Conservation (phyloP, 1,139 yeast species). For the Scheffersomyces parashehatae region DNA sequence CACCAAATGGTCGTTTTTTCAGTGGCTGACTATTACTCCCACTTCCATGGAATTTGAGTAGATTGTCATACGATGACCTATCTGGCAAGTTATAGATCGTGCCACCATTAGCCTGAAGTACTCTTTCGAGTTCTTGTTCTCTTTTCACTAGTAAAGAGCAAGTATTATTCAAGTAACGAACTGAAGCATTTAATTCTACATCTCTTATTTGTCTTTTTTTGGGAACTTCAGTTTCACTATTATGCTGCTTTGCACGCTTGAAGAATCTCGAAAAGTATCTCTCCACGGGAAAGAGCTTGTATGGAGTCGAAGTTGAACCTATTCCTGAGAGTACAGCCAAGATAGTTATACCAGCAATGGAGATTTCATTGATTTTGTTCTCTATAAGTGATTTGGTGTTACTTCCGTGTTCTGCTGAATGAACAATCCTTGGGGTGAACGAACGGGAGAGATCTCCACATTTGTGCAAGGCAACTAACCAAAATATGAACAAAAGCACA, state of each 20-base stretch:
- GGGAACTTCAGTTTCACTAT: neutral
- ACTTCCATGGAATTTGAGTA: slow-evolving; percentile 8
- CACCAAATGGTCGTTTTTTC: slow-evolving; percentile 19
- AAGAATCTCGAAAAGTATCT: slow-evolving; percentile 5
- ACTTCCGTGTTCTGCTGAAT: slow-evolving; percentile 9
- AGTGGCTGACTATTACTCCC: slow-evolving; percentile 2
- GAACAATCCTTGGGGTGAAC: slow-evolving; percentile 19
- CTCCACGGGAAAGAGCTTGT: slow-evolving; percentile 18
- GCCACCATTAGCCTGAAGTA: slow-evolving; percentile 25
- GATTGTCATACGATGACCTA: slow-evolving; percentile 11
- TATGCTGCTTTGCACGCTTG: neutral
- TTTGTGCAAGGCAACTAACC: slow-evolving; percentile 38
- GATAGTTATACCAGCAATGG: slow-evolving; percentile 69
- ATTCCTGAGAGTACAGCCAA: slow-evolving; percentile 74
- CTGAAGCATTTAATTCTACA: slow-evolving; percentile 28
- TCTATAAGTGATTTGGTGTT: slow-evolving; percentile 31
- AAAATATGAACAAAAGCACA: slow-evolving; percentile 15
- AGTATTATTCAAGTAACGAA: slow-evolving; percentile 43
- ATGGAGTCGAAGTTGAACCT: slow-evolving; percentile 72
- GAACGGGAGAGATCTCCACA: slow-evolving; percentile 38
- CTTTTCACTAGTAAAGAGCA: slow-evolving; percentile 34
- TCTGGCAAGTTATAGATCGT: slow-evolving; percentile 25
- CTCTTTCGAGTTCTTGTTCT: slow-evolving; percentile 27
- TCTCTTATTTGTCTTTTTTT: slow-evolving; percentile 13
- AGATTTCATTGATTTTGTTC: slow-evolving; percentile 57